Base-by-base conservation (phyloP, 75 land plant species). In the Azolla pinnata region DNA sequence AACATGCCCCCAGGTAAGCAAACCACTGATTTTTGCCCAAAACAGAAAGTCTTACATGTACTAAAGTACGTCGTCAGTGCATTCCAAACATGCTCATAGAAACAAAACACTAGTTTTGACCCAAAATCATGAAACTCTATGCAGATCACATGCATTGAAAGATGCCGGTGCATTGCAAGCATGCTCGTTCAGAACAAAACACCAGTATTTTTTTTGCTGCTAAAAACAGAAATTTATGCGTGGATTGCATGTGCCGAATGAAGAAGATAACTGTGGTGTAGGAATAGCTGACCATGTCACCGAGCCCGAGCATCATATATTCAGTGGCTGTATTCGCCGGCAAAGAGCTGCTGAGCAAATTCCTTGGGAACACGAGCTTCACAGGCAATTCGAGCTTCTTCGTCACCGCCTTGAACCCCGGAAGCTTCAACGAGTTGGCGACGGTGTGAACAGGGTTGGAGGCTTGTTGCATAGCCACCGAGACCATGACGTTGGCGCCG, bases 401-500 rank as follows among this genome's bases (percentile, higher is more conserved):
- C 31, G 86, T 76, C 44, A 88, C 77, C 33, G 75, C 40, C 56
- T 88, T 74, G 48, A 83, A 47, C n/a, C 86, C 90, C 5, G 90
- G 97, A 61, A 92, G 82, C 50, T 81, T 88, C 71, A 88, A 69
- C 33, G 81, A 73, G 53, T 70, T 65, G 27, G 82, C 97, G 8
- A 88, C 97, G 0, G 82, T 85, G 64, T 85, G 96, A 19, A 87
- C 76, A 25, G 97, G 96, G 62, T 91, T 91, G 34, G 83, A 68
- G 16, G 97, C 96, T 42, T 83, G 88, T 31, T 89, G 96, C 24
- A 86, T 92, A 26, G 97, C 97, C 45, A 92, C 96, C 2, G 97
- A 83, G 16, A 89, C 97, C 97, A 89, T 92, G 16, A 92, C 97
- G 60, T 92, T 92, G 31, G 82, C 86, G n/a, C 96, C 97, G 64